Evolutionary conservation across 371 early-diverging fungal genomes (phyloP), one percentile per base, ranked within the genome.

Genomic region (Apophysomyces ossiformis): DNA sequence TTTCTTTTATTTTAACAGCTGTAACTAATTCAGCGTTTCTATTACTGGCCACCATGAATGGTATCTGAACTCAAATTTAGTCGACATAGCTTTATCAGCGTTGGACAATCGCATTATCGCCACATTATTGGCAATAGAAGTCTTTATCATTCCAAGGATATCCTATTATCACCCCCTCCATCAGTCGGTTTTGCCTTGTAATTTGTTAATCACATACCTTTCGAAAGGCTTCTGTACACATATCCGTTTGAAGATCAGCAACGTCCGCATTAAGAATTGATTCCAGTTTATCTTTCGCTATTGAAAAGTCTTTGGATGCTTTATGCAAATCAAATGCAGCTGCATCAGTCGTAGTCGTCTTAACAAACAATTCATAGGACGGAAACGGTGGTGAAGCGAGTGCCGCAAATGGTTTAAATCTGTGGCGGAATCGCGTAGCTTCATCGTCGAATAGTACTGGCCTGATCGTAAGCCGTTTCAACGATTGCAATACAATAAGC

Each of bases 331-430:
- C 63, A 26, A 26, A 26, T 26, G 3, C 32, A 26, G 32, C 32
- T 26, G 32, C 32, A 26, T 75, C 73, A 1, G 74, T 72, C 4
- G 74, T 59, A 2, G 74, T 36, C 2, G 69, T 65, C 2, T 76
- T 69, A n/a, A 68, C 11, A 54, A 69, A 85, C 0, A 54, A 45
- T 13, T 74, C 73, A 61, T 76, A 87, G 1, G 71, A 60, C 57
- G 78, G 76, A 8, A 67, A 66, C 41, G 81, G 74, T 2, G 91
- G 91, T 1, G 83, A 85, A 0, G 76, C 63, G 37, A 91, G 37
- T 1, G 50, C 7, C 11, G 68, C 59, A 74, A 90, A 89, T 8
- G 84, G 67, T 36, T 88, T 86, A 65, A 90, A 87, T 11, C 92
- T 83, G 44, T 89, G 92, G 1, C 59, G 64, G 61, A 80, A 89